Evolutionary conservation across 306 rosid genomes (phyloP).

Genomic region (Calophaca sinica): DNA sequence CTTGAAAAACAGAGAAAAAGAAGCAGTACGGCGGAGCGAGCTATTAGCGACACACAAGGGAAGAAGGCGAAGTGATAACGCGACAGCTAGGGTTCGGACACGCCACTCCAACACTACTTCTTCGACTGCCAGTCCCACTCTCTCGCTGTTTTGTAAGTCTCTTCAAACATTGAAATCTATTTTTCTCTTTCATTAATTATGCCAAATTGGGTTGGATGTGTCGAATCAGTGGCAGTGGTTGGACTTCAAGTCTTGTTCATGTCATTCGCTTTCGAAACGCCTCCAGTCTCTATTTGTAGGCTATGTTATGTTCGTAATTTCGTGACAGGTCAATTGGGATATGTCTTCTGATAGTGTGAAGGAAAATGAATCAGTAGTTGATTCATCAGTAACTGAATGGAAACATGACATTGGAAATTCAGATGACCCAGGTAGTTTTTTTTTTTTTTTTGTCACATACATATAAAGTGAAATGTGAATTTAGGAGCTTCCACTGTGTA

Average conservation of each 20-base stretch:
- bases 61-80: not conserved
- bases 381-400: constrained; percentile 71
- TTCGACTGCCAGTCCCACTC: not conserved
- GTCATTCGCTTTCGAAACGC: not conserved
- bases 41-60: not conserved
- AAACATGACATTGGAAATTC: constrained; percentile 65
- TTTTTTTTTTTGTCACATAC: not conserved
- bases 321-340: constrained; percentile 48
- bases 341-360: constrained; percentile 79
- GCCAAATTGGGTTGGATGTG: not conserved
- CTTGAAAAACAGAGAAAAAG: not conserved
- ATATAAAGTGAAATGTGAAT: constrained; percentile 33
- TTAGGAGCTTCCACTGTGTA: not conserved
- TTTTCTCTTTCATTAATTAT: not conserved
- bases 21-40: not conserved
- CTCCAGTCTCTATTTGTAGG: not conserved
- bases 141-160: not conserved
- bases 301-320: constrained; percentile 12
- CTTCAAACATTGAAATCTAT: not conserved
- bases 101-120: not conserved
- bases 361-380: constrained; percentile 76
- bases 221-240: not conserved
- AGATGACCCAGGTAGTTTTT: constrained; percentile 62
- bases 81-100: not conserved
- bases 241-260: not conserved